Evolutionary conservation across 2,329 filamentous ascomycete species (phyloP).

Genomic region (Colletotrichum sp.): DNA sequence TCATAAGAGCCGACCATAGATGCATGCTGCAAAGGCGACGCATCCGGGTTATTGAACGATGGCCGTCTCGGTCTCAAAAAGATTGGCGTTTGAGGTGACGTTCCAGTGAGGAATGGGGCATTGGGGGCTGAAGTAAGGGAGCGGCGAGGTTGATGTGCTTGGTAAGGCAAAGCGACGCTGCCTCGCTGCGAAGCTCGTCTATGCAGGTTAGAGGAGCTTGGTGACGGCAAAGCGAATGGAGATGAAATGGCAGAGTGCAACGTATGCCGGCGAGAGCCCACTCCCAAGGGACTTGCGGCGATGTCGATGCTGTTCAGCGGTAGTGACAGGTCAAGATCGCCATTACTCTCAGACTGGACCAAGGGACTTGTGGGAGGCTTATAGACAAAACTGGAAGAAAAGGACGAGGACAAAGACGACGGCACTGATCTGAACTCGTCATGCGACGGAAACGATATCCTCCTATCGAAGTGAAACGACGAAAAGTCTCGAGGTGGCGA

Average conservation of each 20-base stretch:
- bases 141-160: constrained; percentile 79
- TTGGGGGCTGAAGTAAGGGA: constrained; percentile 70
- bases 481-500: constrained; percentile 60
- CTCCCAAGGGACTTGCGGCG: constrained; percentile 33
- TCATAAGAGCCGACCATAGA: constrained; percentile 98
- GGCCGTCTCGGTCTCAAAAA: constrained; percentile 64
- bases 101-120: constrained; percentile 38
- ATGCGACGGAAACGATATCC: constrained; percentile 32
- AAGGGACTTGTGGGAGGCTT: constrained; percentile 91
- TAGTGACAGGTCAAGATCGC: constrained; percentile 71
- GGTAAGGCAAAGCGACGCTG: constrained; percentile 69
- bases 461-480: constrained; percentile 49
- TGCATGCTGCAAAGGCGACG: constrained; percentile 82
- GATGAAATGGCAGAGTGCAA: constrained; percentile 66
- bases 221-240: constrained; percentile 45
- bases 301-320: constrained; percentile 58
- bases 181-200: constrained; percentile 51
- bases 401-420: constrained; percentile 73
- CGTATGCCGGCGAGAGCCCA: constrained; percentile 69
- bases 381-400: constrained; percentile 81
- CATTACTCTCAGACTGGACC: constrained; percentile 86
- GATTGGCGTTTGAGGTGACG: constrained; percentile 56
- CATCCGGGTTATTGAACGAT: constrained; percentile 72
- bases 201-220: constrained; percentile 28
- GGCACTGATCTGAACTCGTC: constrained; percentile 49